Conservation (phyloP, 495 filamentous ascomycete genomes). For the Aspergillus baeticus region DNA sequence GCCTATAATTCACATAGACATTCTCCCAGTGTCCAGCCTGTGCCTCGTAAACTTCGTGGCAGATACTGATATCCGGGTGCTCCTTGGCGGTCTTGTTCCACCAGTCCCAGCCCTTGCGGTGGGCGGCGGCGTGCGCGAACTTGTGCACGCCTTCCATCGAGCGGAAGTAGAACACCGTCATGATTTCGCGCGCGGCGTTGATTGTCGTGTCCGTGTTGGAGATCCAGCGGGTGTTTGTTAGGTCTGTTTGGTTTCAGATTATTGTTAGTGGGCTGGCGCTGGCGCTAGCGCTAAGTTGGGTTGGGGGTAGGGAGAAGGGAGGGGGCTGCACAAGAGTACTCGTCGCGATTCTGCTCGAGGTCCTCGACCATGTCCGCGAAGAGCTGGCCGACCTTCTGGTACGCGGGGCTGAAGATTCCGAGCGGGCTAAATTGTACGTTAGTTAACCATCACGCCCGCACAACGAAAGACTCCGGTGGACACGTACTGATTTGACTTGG, state of each 20-base stretch:
- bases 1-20: constrained; percentile 6
- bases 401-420: neutral
- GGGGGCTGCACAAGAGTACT: neutral
- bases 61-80: constrained; percentile 4
- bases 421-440: neutral
- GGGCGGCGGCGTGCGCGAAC: constrained; percentile 4
- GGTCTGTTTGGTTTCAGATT: neutral
- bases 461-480: too few relatives aligned
- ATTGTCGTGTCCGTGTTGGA: neutral
- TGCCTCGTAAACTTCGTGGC: constrained; percentile 9
- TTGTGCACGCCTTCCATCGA: constrained; percentile 2
- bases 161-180: constrained; percentile 7
- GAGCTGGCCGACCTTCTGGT: neutral
- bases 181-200: constrained; percentile 2
- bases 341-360: constrained; percentile 3
- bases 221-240: constrained; percentile 4
- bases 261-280: neutral
- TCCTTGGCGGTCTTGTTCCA: constrained; percentile 4
- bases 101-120: constrained; percentile 10
- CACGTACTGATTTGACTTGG: constrained; percentile 6
- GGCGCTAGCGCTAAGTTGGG: neutral
- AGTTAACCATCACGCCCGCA: too few relatives aligned
- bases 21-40: constrained; percentile 3
- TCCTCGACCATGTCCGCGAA: neutral
- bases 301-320: neutral